Percentiles rank a stretch among this genome's conserved stretches.
Evolutionary conservation across 1,139 yeast genomes (phyloP).

Genomic region (Yamadazyma jaroonii): DNA sequence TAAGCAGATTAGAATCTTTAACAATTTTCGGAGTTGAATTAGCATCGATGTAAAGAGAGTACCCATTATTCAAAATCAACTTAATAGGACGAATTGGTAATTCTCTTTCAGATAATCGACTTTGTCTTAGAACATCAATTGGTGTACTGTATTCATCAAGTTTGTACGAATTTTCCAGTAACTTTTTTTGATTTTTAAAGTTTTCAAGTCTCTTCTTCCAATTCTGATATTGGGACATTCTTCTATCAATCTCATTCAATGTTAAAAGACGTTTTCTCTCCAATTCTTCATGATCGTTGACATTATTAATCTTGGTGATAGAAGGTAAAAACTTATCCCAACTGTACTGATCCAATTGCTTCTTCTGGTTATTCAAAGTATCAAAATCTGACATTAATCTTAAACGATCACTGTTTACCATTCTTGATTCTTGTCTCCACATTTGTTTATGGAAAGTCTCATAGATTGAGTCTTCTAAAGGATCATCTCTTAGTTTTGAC

Average conservation of each 20-base stretch:
- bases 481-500: slow-evolving; percentile 29
- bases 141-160: slow-evolving; percentile 22
- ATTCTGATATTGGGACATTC: slow-evolving; percentile 47
- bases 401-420: slow-evolving; percentile 57
- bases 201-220: slow-evolving; percentile 36
- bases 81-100: slow-evolving; percentile 24
- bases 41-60: slow-evolving; percentile 29
- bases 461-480: slow-evolving; percentile 45
- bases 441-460: slow-evolving; percentile 54
- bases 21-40: slow-evolving; percentile 23
- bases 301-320: slow-evolving; percentile 53
- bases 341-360: slow-evolving; percentile 46
- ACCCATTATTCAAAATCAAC: slow-evolving; percentile 28
- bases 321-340: slow-evolving; percentile 54
- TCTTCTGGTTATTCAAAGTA: slow-evolving; percentile 43
- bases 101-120: slow-evolving; percentile 20
- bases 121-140: slow-evolving; percentile 15
- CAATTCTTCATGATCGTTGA: slow-evolving; percentile 47
- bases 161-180: slow-evolving; percentile 13
- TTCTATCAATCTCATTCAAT: slow-evolving; percentile 43
- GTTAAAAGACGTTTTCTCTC: slow-evolving; percentile 50
- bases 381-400: slow-evolving; percentile 51
- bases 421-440: slow-evolving; percentile 64
- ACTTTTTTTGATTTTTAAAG: slow-evolving; percentile 26
- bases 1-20: not conserved